Conservation (phyloP, 768 basidiomycete genomes). For the Cyclocybe cylindracea region DNA sequence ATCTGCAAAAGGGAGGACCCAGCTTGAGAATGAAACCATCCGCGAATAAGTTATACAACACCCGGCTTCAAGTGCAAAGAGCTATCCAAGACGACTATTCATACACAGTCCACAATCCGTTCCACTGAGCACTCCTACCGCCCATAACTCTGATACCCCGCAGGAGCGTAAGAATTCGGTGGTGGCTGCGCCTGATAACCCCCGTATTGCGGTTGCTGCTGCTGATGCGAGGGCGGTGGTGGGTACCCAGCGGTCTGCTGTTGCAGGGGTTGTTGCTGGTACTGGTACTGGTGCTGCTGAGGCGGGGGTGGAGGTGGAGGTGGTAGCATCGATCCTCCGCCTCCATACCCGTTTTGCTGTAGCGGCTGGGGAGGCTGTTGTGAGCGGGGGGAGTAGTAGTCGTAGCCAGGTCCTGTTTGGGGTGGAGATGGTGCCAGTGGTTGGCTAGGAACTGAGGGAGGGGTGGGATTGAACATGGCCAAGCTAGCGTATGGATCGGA, state of each 20-base stretch:
- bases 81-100: too few relatives aligned
- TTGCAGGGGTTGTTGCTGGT: slow-evolving; percentile 14
- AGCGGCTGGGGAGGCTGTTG: slow-evolving; percentile 18
- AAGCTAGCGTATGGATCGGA: slow-evolving; percentile 41
- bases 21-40: too few relatives aligned
- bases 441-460: slow-evolving; percentile 5
- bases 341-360: slow-evolving; percentile 10
- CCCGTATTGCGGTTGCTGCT: slow-evolving; percentile 14
- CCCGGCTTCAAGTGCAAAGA: too few relatives aligned
- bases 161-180: slow-evolving; percentile 15
- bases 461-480: slow-evolving; percentile 29
- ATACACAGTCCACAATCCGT: too few relatives aligned
- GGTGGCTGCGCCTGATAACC: slow-evolving; percentile 18
- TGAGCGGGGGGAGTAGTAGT: background rate
- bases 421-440: background rate
- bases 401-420: slow-evolving; percentile 1
- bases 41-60: too few relatives aligned
- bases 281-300: slow-evolving; percentile 11
- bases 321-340: slow-evolving; percentile 18
- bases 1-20: too few relatives aligned
- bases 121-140: slow-evolving; percentile 4
- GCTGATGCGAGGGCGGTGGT: slow-evolving; percentile 20
- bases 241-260: slow-evolving; percentile 9
- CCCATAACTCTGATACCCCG: slow-evolving; percentile 26
- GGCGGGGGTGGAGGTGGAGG: slow-evolving; percentile 22